Percentiles rank a stretch among this genome's conserved stretches.
These are phyloP conservation scores for Cutaneotrichosporon sp. DNA, from an alignment of 1,284 basidiomycete genomes.

Conservation along the genomic window DNA sequence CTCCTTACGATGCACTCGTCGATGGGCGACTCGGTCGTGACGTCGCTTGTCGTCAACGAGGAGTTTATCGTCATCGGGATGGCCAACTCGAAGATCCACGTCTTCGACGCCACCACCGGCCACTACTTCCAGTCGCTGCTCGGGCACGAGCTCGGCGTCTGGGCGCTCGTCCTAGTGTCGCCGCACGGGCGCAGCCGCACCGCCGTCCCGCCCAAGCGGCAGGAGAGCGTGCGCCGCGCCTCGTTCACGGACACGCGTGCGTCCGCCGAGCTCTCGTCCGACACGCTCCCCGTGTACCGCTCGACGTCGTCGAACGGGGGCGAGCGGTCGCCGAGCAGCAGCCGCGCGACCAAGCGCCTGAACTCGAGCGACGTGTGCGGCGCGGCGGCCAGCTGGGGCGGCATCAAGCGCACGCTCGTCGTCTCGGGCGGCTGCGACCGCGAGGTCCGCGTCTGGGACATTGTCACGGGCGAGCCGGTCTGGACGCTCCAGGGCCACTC, in stretches of 20 bases:
- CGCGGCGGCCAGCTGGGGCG: slow-evolving; percentile 67
- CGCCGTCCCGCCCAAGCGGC: background rate
- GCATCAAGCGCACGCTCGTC: slow-evolving; percentile 64
- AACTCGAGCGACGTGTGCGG: slow-evolving; percentile 64
- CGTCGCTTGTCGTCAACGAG: slow-evolving; percentile 80
- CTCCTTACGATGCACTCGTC: slow-evolving; percentile 72
- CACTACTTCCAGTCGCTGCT: slow-evolving; percentile 73
- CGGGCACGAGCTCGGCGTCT: slow-evolving; percentile 88
- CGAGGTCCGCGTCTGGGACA: slow-evolving; percentile 87
- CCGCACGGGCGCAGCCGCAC: slow-evolving; percentile 19
- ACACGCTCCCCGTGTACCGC: background rate
- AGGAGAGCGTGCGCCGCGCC: slow-evolving; percentile 10
- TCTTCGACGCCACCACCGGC: slow-evolving; percentile 81
- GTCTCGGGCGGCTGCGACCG: slow-evolving; percentile 94
- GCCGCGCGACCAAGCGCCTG: slow-evolving; percentile 14
- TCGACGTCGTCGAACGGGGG: slow-evolving; percentile 8
- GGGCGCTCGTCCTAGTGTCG: slow-evolving; percentile 77
- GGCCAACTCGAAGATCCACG: slow-evolving; percentile 81
- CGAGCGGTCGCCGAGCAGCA: slow-evolving; percentile 1
- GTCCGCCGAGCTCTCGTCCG: background rate
- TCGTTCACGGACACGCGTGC: slow-evolving; percentile 8
- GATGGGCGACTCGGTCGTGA: slow-evolving; percentile 74
- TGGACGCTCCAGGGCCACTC: slow-evolving; percentile 81
- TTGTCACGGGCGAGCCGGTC: slow-evolving; percentile 75
- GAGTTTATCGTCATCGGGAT: slow-evolving; percentile 89